Base-by-base conservation (phyloP, 148 eudicot species). In the Euryodendron excelsum region DNA sequence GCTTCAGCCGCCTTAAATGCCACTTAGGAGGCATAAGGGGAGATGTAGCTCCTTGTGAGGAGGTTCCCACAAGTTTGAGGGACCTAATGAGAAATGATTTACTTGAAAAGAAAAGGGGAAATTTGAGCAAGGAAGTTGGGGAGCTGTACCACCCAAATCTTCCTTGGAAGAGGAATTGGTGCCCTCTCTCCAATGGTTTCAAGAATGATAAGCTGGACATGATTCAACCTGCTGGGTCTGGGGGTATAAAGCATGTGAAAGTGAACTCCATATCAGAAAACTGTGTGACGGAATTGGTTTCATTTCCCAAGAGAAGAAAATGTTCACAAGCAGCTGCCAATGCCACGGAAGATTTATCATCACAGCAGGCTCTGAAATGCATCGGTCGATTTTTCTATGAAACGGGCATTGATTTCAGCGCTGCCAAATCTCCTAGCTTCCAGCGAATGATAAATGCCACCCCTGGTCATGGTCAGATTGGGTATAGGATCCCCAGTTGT, bases 341-440 rank as follows among this genome's bases (percentile, higher is more conserved):
- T 31, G 61, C 73, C 3, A 45, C 79, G 27, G 85, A 77, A 58
- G 78, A 79, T 62, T 74, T 82, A 17, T 62, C 80, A 44, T 58
- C 80, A 5, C 25, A 45, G 12, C 68, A 76, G 78, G 55, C 64
- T 48, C 83, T 85, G 75, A 83, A 78, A 68, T 67, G 73, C 72
- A 81, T 91, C 5, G 89, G 88, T 41, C 88, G 88, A 82, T 91
- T 91, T 80, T 86, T 89, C 50, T 87, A 87, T 62, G 94, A 91
- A 81, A 89, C 81, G 44, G 90, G 75, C 17, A 75, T 89, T 55
- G 86, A 87, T 80, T 77, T 85, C 41, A 36, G 48, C 71, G 84
- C 89, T 79, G 82, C 69, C 23, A 73, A 68, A 77, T 85, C 88
- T 37, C 73, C 67, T 23, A 88, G 90, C 79, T 91, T 93, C 72